Evolutionary conservation across 192 early-diverging fungal species (phyloP), one percentile per base, ranked within the genome.

Genomic region (Neocallimastix lanati): DNA sequence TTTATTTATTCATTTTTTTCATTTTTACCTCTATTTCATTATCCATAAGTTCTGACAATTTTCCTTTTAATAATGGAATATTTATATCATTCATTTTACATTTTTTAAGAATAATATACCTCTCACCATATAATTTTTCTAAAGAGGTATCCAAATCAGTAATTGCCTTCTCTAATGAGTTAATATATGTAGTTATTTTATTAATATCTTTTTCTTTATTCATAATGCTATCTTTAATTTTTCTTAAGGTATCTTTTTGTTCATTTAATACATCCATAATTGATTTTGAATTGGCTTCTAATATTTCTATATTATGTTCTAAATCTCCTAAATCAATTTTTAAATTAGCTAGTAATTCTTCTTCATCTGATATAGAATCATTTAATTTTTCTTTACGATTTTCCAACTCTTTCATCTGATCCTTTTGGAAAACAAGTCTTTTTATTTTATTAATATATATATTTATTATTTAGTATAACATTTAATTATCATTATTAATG

Each of bases 81-180:
- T 91, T 87, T 78, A 99, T 96, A 76, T 97, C 96, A 80, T 98
- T 96, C 77, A 98, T 85, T 84, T 97, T 97, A 85, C 96, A 98
- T 29, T 88, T 85, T 78, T 95, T 88, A 77, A 96, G 91, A 36
- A 98, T 92, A 0, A 92, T 87, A 1, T 93, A 86, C 76, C 90
- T 86, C 37, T 98, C 95, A 9, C 91, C 92, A 76, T 88, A 87
- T 2, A 90, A 77, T 67, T 93, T 92, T 77, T 97, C 95, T n/a
- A 95, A 88, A 78, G 94, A 86, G 1, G 92, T 84, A 86, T 93
- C 91, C 4, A 50, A 16, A 50, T 50, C 40, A 4, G 40, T 50
- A 21, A 21, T 50, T 21, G 40, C 40, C 18, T 50, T 50, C 21
- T 50, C 40, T 13, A 50, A 21, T 13, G 40, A 50, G 21, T 50